Evolutionary conservation across 1,139 yeast species (phyloP), one percentile per base, ranked within the genome.

Genomic region (Debaryomyces robertsiae): DNA sequence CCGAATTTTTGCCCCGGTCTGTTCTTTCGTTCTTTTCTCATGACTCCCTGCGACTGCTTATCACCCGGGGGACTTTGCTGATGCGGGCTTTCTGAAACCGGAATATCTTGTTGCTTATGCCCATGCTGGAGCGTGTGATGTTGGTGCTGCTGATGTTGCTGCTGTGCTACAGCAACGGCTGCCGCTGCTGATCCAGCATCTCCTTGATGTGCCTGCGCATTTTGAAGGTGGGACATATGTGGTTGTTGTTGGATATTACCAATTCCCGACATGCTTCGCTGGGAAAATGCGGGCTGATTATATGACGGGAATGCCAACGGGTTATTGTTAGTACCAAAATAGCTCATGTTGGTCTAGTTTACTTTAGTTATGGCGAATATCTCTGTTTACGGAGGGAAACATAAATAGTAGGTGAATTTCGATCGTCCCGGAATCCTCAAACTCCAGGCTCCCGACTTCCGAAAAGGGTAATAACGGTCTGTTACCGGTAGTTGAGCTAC

Each of bases 1-100:
- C 83, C 83, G 46, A 76, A 77, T 47, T 67, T 73, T 48, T 71
- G 78, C 2, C 79, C 79, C 1, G 80, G 79, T 41, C 70, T 60
- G 48, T 73, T 73, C 40, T 58, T 60, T 14, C 74, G 60, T 35
- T 57, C 65, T 39, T 53, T 59, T 38, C 54, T 55, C 4, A 35
- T 30, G 9, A 25, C 41, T 7, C 37, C 41, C 34, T 38, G 42
- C 17, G 38, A 46, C 27, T 32, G 37, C 23, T 42, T 43, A 17
- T 29, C 27, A 4, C 19, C 32, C n/a, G 34, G 42, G 6, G 28
- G 42, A 24, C 23, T 39, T 23, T 36, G 41, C 2, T 24, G 38
- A 14, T 43, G 40, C 18, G 40, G 33, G 11, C 34, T 32, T 9
- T 22, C 41, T 44, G 53, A 22, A 23, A 58, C 40, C 13, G 17